A percentile compares a stretch with the other conserved stretches of the same genome.
Evolutionary conservation across 768 basidiomycete genomes (phyloP).

Genomic region (Tricholoma hemisulphureum): DNA sequence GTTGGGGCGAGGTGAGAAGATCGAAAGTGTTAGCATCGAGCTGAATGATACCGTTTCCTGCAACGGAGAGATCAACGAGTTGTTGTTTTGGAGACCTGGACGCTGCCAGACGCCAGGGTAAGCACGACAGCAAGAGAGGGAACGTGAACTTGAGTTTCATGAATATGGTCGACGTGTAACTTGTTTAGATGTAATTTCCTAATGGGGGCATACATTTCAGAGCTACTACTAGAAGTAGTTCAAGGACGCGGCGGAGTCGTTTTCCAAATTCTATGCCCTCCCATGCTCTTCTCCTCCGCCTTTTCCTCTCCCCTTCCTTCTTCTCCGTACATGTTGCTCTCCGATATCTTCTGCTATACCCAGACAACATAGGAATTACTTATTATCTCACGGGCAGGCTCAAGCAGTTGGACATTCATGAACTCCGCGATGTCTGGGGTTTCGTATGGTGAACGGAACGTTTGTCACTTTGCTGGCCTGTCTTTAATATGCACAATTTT

Average conservation of each 20-base stretch:
- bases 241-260: background rate
- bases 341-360: slow-evolving; percentile 77
- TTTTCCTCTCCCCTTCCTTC: slow-evolving; percentile 89
- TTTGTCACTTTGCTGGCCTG: slow-evolving; percentile 16
- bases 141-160: slow-evolving; percentile 25
- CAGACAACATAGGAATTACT: slow-evolving; percentile 88
- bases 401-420: slow-evolving; percentile 60
- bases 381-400: slow-evolving; percentile 84
- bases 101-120: slow-evolving; percentile 34
- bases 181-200: slow-evolving; percentile 6
- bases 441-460: slow-evolving; percentile 68
- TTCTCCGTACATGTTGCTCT: slow-evolving; percentile 94
- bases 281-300: slow-evolving; percentile 84
- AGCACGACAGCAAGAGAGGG: slow-evolving; percentile 28
- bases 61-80: slow-evolving; percentile 65
- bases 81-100: slow-evolving; percentile 44
- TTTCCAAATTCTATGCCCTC: slow-evolving; percentile 47
- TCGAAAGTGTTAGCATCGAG: slow-evolving; percentile 78
- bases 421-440: slow-evolving; percentile 84
- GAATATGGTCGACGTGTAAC: slow-evolving; percentile 29
- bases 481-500: slow-evolving; percentile 8
- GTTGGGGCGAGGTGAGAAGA: slow-evolving; percentile 67
- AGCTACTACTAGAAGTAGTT: background rate
- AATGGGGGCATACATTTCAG: slow-evolving; percentile 24
- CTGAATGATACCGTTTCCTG: slow-evolving; percentile 76